These are phyloP conservation scores for Amphibolis antarctica DNA, from an alignment of 106 monocot genomes.

Conservation along the genomic window DNA sequence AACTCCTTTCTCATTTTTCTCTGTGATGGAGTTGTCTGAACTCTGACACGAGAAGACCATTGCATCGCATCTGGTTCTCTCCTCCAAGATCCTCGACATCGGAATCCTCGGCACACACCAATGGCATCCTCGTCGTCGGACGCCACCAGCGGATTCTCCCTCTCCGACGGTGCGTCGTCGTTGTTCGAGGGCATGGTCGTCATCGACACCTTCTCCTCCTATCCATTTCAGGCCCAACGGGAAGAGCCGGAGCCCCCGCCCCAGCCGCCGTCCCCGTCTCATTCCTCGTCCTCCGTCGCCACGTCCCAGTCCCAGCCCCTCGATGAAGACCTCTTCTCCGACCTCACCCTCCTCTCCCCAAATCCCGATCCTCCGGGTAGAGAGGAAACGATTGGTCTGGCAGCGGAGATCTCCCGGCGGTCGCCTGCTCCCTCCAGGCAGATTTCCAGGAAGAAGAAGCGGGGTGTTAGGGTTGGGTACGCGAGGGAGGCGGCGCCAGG, in stretches of 20 bases:
- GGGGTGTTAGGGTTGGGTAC: slow-evolving; percentile 75
- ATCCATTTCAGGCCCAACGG: not conserved
- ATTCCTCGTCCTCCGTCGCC: slow-evolving; percentile 2
- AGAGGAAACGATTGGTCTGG: no score
- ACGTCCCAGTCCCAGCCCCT: slow-evolving; percentile 30
- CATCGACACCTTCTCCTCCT: slow-evolving; percentile 30
- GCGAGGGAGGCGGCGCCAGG: slow-evolving; percentile 30
- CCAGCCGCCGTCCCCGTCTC: not conserved
- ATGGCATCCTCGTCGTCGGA: slow-evolving; percentile 12
- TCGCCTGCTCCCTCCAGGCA: slow-evolving; percentile 21
- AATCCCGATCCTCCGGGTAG: not conserved
- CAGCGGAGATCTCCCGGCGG: not conserved
- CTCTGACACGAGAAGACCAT: no score
- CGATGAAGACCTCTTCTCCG: slow-evolving; percentile 81
- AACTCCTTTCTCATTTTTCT: no score
- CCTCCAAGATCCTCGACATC: no score
- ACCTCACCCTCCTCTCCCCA: slow-evolving; percentile 55
- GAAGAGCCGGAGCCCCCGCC: slow-evolving; percentile 3
- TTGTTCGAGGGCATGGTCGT: slow-evolving; percentile 97
- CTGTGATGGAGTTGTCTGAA: no score
- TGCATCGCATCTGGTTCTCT: no score
- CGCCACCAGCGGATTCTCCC: not conserved
- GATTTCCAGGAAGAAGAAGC: slow-evolving; percentile 83
- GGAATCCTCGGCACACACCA: not conserved
- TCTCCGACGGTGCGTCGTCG: slow-evolving; percentile 21